Conservation (phyloP, 192 early-diverging fungal genomes). For the Entophlyctis luteolus region DNA sequence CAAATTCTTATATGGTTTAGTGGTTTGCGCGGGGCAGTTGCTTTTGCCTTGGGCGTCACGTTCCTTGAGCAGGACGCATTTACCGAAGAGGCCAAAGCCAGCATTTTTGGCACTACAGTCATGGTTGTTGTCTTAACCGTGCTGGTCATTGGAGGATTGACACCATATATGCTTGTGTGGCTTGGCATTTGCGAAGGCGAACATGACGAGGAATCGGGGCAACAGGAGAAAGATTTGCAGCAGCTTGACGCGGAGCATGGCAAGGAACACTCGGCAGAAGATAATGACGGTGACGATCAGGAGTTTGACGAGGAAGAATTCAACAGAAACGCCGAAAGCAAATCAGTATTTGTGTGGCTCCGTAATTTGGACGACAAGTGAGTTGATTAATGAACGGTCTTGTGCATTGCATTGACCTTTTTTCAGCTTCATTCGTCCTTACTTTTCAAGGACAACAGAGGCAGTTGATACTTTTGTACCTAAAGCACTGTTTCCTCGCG, state of each 20-base stretch:
- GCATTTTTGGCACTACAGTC: slow-evolving; percentile 59
- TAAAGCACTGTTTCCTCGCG: slow-evolving; percentile 25
- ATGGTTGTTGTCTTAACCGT: slow-evolving; percentile 57
- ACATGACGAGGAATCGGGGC: background rate
- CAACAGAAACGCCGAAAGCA: slow-evolving; percentile 27
- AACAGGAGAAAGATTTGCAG: background rate
- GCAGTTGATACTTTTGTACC: slow-evolving; percentile 26
- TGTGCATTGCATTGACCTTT: background rate
- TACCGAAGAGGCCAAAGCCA: slow-evolving; percentile 43
- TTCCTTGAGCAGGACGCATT: slow-evolving; percentile 56
- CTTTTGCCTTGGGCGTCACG: slow-evolving; percentile 56
- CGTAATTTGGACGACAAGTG: slow-evolving; percentile 47
- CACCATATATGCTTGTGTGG: slow-evolving; percentile 55
- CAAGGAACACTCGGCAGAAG: slow-evolving; percentile 31
- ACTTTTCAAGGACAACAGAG: slow-evolving; percentile 33
- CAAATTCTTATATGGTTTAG: slow-evolving; percentile 59
- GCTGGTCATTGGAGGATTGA: slow-evolving; percentile 54
- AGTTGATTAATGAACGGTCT: slow-evolving; percentile 1
- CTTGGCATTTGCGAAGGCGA: slow-evolving; percentile 36
- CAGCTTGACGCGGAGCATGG: slow-evolving; percentile 2
- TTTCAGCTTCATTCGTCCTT: slow-evolving; percentile 45
- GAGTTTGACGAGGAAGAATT: slow-evolving; percentile 24
- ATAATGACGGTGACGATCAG: slow-evolving; percentile 34
- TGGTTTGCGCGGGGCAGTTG: slow-evolving; percentile 59
- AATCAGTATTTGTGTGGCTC: slow-evolving; percentile 45